Evolutionary conservation across 2,329 filamentous ascomycete species (phyloP).

Genomic region (Ophiocordyceps camponoti-floridani): DNA sequence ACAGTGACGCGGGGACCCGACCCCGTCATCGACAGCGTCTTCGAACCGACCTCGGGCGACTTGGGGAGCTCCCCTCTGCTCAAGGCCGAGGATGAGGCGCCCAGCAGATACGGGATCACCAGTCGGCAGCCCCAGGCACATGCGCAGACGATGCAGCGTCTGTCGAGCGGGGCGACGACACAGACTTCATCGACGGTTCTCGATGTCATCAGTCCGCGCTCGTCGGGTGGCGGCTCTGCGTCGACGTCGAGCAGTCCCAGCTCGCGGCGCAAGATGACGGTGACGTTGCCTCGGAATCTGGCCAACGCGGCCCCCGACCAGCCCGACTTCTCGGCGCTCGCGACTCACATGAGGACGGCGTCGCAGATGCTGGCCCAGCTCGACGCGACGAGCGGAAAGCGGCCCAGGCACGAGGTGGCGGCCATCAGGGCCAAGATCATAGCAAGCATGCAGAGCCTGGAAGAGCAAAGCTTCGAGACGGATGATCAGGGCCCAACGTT

Average conservation of each 20-base stretch:
- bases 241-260: constrained; percentile 53
- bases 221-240: constrained; percentile 42
- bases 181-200: constrained; percentile 32
- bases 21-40: constrained; percentile 50
- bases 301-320: constrained; percentile 42
- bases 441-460: constrained; percentile 73
- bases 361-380: constrained; percentile 77
- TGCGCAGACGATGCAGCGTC: constrained; percentile 25
- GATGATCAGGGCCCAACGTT: constrained; percentile 63
- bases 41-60: constrained; percentile 67
- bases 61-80: constrained; percentile 57
- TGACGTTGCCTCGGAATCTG: constrained; percentile 34
- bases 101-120: constrained; percentile 7
- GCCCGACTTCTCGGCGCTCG: constrained; percentile 65
- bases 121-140: constrained; percentile 9
- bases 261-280: constrained; percentile 38
- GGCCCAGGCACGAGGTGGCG: constrained; percentile 63
- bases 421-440: constrained; percentile 77
- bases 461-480: constrained; percentile 67
- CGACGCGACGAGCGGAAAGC: constrained; percentile 62
- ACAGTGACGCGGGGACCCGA: constrained; percentile 21
- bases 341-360: constrained; percentile 74
- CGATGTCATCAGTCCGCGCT: constrained; percentile 47
- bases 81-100: constrained; percentile 33
- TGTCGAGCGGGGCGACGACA: constrained; percentile 44